Conservation (phyloP, 768 basidiomycete genomes). For the Hypholoma sublateritium region DNA sequence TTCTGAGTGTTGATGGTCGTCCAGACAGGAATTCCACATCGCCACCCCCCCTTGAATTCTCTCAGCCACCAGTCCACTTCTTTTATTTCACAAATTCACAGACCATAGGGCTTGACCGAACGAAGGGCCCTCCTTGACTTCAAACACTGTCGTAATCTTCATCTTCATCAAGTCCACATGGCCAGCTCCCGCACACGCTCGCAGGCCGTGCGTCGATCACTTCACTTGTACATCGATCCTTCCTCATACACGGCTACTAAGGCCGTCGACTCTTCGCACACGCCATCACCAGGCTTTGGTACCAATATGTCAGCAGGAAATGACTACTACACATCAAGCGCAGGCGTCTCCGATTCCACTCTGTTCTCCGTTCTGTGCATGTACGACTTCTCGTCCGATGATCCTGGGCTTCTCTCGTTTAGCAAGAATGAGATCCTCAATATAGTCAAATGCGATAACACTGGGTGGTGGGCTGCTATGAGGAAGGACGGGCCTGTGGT, state of each 20-base stretch:
- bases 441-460: conserved; percentile 65
- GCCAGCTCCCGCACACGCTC: conserved; percentile 27
- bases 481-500: conserved; percentile 46
- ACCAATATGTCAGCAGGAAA: not conserved
- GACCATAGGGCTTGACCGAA: too few relatives aligned
- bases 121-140: too few relatives aligned
- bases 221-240: conserved; percentile 39
- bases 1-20: conserved; percentile 5
- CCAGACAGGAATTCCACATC: conserved; percentile 1
- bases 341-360: conserved; percentile 24
- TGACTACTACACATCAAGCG: not conserved
- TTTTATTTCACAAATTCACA: not conserved
- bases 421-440: conserved; percentile 65
- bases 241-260: conserved; percentile 27
- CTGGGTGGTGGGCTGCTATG: conserved; percentile 85
- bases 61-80: not conserved
- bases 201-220: conserved; percentile 35
- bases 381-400: conserved; percentile 65
- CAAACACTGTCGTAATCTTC: not conserved
- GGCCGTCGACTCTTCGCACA: conserved; percentile 29
- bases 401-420: conserved; percentile 63
- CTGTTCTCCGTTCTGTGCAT: conserved; percentile 62
- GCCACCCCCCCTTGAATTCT: conserved; percentile 3
- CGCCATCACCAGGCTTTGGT: conserved; percentile 28
- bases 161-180: conserved; percentile 20